Evolutionary conservation across 805 yeast genomes (phyloP).

Genomic region (Clavispora asparagi): DNA sequence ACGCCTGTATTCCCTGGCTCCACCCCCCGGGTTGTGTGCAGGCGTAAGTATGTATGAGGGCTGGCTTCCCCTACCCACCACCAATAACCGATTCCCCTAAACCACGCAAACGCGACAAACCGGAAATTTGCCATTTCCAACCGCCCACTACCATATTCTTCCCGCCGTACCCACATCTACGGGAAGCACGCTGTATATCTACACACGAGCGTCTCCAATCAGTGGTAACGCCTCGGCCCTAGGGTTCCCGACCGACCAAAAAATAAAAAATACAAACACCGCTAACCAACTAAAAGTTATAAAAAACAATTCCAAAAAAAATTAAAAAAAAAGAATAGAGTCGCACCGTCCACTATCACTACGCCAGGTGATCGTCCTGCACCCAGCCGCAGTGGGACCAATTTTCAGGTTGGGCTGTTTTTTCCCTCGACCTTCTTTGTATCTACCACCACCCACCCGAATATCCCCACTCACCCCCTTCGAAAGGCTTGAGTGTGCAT

Average conservation of each 20-base stretch:
- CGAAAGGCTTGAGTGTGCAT: background rate
- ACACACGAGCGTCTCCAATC: no score
- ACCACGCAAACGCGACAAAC: background rate
- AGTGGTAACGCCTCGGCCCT: no score
- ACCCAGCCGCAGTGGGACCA: background rate
- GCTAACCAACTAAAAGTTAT: no score
- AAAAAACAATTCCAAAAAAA: no score
- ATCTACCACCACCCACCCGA: background rate
- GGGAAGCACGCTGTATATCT: no score
- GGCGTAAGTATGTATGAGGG: background rate
- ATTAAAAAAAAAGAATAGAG: no score
- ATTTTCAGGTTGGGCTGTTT: constrained; percentile 1
- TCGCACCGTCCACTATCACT: background rate
- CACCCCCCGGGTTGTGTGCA: background rate
- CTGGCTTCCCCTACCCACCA: background rate
- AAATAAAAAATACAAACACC: no score
- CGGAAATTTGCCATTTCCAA: no score
- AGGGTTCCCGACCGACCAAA: no score
- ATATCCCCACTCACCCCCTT: background rate
- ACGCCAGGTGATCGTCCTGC: background rate
- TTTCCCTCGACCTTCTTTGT: constrained; percentile 2
- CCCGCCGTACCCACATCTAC: no score
- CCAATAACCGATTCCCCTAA: background rate
- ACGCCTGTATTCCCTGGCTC: no score
- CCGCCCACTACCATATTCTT: no score